Evolutionary conservation across 352 stramenopile genomes (phyloP), one percentile per base, ranked within the genome.

Genomic region (Globisporangium sylvaticum): DNA sequence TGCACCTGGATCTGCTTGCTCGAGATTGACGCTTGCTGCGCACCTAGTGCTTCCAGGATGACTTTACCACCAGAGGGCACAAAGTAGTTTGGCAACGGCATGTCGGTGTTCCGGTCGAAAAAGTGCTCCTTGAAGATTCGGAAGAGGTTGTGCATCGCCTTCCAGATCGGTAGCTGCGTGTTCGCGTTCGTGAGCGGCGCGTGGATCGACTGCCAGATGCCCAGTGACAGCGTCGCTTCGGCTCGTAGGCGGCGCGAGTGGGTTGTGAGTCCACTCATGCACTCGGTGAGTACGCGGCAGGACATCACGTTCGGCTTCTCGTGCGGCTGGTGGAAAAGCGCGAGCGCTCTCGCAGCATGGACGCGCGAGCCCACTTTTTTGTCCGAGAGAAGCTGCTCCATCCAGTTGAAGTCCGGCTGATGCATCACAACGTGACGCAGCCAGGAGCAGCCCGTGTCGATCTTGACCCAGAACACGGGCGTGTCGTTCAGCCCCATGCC

Each of bases 51-150:
- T 63, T 94, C 87, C 1, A 95, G 70, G 22, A 95, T 84, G 12
- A 95, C 87, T 54, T 91, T 93, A 67, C 87, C 87, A 67, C 87
- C 87, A 3, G 84, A 94, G 1, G 87, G 87, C 37, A 94, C 74
- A 55, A 95, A 95, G 66, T 95, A 95, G 67, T 95, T 95, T 0
- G 87, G 87, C 48, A 94, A 58, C n/a, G 87, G 87, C 87, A 95
- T 93, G 68, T 95, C 85, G 0, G 87, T 92, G 6, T 58, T 67
- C 1, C 85, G 78, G 50, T 95, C 86, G 55, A 93, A 95, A 64
- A 95, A 95, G 39, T 95, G 87, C 64, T 95, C 87, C 62, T 95
- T 95, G 69, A 95, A 95, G 60, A 93, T 94, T n/a, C 87, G 87
- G 39, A 94, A 84, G 18, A 95, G 72, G 61, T 94, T 93, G 71